A percentile compares a stretch with the other conserved stretches of the same genome.
Conservation (phyloP, 257 asterid genomes). For the Forsythia suspensa region DNA sequence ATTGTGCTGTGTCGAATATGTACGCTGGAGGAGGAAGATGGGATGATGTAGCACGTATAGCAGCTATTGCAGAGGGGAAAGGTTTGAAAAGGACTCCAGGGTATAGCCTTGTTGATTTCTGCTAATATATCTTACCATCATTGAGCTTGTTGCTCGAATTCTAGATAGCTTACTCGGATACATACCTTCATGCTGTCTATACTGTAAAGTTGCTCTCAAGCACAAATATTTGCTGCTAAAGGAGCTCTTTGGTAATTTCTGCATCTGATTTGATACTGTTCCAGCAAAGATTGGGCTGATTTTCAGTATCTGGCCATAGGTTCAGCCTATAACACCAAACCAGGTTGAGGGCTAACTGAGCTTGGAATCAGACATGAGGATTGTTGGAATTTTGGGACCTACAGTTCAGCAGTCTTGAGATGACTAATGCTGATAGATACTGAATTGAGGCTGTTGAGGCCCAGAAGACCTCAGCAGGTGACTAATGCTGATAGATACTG, state of each 20-base stretch:
- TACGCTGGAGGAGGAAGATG: constrained; percentile 56
- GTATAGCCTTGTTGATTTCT: constrained; percentile 41
- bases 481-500: neutral
- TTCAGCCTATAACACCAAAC: neutral
- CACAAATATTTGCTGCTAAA: no score
- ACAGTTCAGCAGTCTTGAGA: neutral
- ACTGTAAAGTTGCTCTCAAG: no score
- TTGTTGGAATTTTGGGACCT: neutral
- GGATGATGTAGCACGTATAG: constrained; percentile 45
- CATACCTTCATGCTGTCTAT: neutral
- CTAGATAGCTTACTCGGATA: neutral
- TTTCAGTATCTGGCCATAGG: neutral
- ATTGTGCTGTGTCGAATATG: constrained; percentile 52
- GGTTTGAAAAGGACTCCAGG: constrained; percentile 53
- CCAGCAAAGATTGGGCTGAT: neutral
- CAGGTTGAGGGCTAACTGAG: neutral
- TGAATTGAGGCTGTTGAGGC: neutral
- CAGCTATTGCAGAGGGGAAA: constrained; percentile 38
- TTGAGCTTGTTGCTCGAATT: neutral
- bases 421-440: neutral
- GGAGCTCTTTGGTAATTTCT: neutral
- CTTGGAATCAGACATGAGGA: neutral
- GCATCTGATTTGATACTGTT: neutral
- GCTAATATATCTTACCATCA: neutral
- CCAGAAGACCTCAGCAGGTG: neutral